These are phyloP conservation scores for Solanum sitiens DNA, from an alignment of 257 asterid species.

Conservation along the genomic window DNA sequence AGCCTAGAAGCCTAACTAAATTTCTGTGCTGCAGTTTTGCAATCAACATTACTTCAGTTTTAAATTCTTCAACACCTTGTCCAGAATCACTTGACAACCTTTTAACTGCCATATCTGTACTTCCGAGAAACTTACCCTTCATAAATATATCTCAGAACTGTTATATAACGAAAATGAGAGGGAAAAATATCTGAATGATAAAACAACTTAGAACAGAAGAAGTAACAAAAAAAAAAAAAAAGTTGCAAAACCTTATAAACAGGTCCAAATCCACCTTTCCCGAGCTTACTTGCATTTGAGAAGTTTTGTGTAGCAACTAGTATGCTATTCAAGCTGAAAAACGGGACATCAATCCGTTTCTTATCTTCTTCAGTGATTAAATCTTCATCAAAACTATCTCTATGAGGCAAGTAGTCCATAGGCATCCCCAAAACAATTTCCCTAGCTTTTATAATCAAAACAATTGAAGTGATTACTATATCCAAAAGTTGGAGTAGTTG, in stretches of 20 bases:
- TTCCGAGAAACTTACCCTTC: slow-evolving; percentile 30
- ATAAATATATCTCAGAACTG: background rate
- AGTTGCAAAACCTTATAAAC: slow-evolving; percentile 36
- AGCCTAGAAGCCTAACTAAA: slow-evolving; percentile 36
- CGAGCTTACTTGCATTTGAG: slow-evolving; percentile 40
- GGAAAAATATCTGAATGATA: background rate
- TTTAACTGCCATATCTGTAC: slow-evolving; percentile 33
- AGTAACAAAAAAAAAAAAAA: no score
- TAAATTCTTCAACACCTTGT: slow-evolving; percentile 36
- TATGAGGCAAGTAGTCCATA: background rate
- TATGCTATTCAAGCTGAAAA: slow-evolving; percentile 24
- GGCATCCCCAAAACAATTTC: slow-evolving; percentile 1
- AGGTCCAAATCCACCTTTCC: slow-evolving; percentile 62
- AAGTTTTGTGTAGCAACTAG: slow-evolving; percentile 35
- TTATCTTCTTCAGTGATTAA: slow-evolving; percentile 21
- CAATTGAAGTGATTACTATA: background rate
- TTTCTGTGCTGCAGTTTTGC: slow-evolving; percentile 42
- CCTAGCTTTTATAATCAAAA: background rate
- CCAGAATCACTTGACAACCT: slow-evolving; percentile 22
- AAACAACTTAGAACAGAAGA: background rate
- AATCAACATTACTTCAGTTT: slow-evolving; percentile 28
- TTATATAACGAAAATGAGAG: background rate
- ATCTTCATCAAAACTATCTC: slow-evolving; percentile 9
- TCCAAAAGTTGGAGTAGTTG: background rate
- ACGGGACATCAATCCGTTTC: slow-evolving; percentile 22